Conservation (phyloP, 345 rosid genomes). For the Pistacia integerrima region DNA sequence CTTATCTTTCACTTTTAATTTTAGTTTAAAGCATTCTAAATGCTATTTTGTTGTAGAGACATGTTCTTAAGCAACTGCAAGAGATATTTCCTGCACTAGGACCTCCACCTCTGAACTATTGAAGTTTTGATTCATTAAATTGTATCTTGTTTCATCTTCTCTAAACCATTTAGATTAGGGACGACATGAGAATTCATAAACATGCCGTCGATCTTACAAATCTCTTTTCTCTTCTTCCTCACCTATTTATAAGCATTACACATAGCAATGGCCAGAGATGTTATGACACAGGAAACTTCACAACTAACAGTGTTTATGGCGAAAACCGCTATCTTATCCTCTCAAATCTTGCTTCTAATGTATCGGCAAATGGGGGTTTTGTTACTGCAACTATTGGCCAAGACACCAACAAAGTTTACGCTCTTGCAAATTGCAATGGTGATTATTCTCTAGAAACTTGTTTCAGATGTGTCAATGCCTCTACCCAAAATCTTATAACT, state of each 20-base stretch:
- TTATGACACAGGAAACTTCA: conserved; percentile 35
- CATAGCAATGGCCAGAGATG: conserved; percentile 3
- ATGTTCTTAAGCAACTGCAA: no score
- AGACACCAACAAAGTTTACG: conserved; percentile 25
- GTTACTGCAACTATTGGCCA: conserved; percentile 29
- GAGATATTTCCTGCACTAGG: no score
- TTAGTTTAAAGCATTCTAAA: no score
- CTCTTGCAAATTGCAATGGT: conserved; percentile 39
- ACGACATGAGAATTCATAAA: neutral
- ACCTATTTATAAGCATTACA: neutral
- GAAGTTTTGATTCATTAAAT: no score
- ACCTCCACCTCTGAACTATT: no score
- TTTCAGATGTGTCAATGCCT: conserved; percentile 21
- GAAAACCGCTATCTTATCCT: conserved; percentile 33
- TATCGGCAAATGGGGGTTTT: conserved; percentile 25
- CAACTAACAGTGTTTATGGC: conserved; percentile 23
- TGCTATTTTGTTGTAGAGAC: no score
- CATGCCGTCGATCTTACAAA: neutral
- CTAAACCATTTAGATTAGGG: neutral
- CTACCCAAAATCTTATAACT: conserved; percentile 9
- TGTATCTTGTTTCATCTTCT: neutral
- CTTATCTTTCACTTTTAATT: no score
- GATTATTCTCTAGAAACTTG: conserved; percentile 33
- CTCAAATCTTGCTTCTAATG: conserved; percentile 30
- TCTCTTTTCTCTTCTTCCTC: neutral